A percentile compares a stretch with the other conserved stretches of the same genome.
phyloP scores from a whole-genome alignment of 495 filamentous ascomycete genomes.

The Aspergillus affinis region DNA sequence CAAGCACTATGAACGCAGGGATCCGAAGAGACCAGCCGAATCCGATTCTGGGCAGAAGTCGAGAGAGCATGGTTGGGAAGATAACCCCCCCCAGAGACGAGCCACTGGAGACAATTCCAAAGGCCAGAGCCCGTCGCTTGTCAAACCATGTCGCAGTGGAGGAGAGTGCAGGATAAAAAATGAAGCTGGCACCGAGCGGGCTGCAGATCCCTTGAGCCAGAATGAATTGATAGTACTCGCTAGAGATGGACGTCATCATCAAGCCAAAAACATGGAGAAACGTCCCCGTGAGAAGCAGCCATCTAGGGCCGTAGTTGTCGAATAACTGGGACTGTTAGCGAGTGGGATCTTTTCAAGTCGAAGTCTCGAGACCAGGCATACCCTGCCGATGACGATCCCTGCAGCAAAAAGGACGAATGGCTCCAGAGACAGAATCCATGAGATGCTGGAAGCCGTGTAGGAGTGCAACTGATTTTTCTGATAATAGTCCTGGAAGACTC shows the following conservation, averaged over 20 bases:
- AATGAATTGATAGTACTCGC: slow-evolving; percentile 42
- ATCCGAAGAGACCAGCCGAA: slow-evolving; percentile 41
- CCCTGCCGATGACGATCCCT: slow-evolving; percentile 64
- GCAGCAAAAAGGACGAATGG: slow-evolving; percentile 58
- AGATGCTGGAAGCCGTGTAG: slow-evolving; percentile 53
- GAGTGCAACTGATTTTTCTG: slow-evolving; percentile 49
- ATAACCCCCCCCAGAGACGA: slow-evolving; percentile 53
- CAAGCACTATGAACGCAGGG: slow-evolving; percentile 36
- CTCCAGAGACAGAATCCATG: slow-evolving; percentile 60
- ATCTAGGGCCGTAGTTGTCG: slow-evolving; percentile 70
- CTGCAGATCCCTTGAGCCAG: slow-evolving; percentile 41
- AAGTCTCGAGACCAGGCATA: slow-evolving; percentile 51
- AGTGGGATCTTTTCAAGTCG: slow-evolving; percentile 37
- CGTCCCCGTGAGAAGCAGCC: slow-evolving; percentile 60
- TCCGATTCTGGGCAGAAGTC: slow-evolving; percentile 33
- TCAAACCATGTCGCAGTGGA: slow-evolving; percentile 48
- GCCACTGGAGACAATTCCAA: slow-evolving; percentile 50
- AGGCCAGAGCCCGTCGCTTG: slow-evolving; percentile 47
- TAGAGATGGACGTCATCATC: slow-evolving; percentile 54
- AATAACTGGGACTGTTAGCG: slow-evolving; percentile 33
- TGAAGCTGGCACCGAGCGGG: slow-evolving; percentile 23
- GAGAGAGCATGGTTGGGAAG: slow-evolving; percentile 36
- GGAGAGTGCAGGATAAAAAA: slow-evolving; percentile 18
- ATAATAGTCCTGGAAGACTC: slow-evolving; percentile 62
- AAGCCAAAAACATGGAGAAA: slow-evolving; percentile 64